phyloP scores from a whole-genome alignment of 2,329 filamentous ascomycete species.

The Scolecobasidium constrictum region DNA sequence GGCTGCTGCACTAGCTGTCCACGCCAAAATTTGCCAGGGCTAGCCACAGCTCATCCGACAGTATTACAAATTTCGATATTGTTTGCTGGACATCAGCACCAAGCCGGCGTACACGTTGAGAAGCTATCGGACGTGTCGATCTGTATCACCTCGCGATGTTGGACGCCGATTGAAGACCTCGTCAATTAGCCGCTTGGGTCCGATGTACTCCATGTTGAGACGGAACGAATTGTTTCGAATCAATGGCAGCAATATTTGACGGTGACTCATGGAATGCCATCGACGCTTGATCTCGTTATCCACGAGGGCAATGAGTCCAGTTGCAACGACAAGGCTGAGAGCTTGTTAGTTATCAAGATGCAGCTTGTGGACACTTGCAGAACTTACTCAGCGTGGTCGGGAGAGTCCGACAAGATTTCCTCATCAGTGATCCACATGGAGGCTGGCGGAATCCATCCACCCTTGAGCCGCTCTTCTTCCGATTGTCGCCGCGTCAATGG shows the following conservation, averaged over 20 bases:
- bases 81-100: too few species aligned
- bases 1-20: too few species aligned
- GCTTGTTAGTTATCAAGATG: too few species aligned
- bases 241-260: constrained; percentile 41
- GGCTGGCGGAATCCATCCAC: constrained; percentile 83
- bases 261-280: constrained; percentile 50
- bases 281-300: constrained; percentile 82
- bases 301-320: constrained; percentile 78
- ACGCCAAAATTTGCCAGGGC: too few species aligned
- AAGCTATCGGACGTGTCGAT: too few species aligned
- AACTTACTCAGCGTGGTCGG: constrained; percentile 80
- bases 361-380: too few species aligned
- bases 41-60: too few species aligned
- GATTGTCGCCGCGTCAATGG: constrained; percentile 60
- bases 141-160: too few species aligned
- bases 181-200: constrained; percentile 51
- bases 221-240: constrained; percentile 39
- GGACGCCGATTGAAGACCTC: constrained; percentile 43
- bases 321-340: constrained; percentile 70
- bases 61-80: too few species aligned
- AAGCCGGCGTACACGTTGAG: too few species aligned
- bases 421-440: constrained; percentile 82
- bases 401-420: constrained; percentile 54
- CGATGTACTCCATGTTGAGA: constrained; percentile 50
- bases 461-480: constrained; percentile 60